Base-by-base conservation (phyloP, 192 early-diverging fungal species). In the Piromyces sp. region DNA sequence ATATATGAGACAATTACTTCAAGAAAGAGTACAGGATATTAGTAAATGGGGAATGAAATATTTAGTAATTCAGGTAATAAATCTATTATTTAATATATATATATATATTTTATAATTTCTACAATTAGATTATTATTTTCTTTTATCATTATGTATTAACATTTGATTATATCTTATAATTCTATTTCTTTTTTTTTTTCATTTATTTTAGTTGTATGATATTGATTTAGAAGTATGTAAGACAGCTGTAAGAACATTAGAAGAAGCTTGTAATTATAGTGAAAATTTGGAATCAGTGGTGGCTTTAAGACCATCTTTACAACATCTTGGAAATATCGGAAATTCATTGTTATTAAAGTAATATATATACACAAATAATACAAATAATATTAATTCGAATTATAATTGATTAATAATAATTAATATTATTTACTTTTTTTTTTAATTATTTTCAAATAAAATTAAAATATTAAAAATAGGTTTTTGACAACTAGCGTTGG, bases 1-100 rank as follows among this genome's bases (percentile, higher is more conserved):
- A 80, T 90, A 93, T 83, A 83, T 95, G 13, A 89, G 94, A n/a
- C 84, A 83, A 0, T 87, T 96, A n/a, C 84, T 95, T 30, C 86
- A 88, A 30, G 88, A 85, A 31, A 86, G 87, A 6, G 87, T 86
- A 40, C 84, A 87, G 30, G 91, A 91, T 29, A 92, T 90, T 40
- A 89, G 87, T 79, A 91, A 92, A 78, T 95, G 95, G 94, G 91
- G 85, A n/a, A 91, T 94, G 79, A 90, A 88, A 79, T 82, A 94
- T 17, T 83, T 94, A 2, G 90, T 93, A 7, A 93, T 92, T 0
- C 92, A 93, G 87, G 90, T 90, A 84, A 33, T 9, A 6, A 33
- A 33, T 6, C 31, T 33, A 33, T 33, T n/a, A n/a, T n/a, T n/a
- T n/a, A n/a, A n/a, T n/a, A n/a, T n/a, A n/a, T n/a, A n/a, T n/a